Evolutionary conservation across 2,329 filamentous ascomycete genomes (phyloP).

Genomic region (Colletotrichum somersetense): DNA sequence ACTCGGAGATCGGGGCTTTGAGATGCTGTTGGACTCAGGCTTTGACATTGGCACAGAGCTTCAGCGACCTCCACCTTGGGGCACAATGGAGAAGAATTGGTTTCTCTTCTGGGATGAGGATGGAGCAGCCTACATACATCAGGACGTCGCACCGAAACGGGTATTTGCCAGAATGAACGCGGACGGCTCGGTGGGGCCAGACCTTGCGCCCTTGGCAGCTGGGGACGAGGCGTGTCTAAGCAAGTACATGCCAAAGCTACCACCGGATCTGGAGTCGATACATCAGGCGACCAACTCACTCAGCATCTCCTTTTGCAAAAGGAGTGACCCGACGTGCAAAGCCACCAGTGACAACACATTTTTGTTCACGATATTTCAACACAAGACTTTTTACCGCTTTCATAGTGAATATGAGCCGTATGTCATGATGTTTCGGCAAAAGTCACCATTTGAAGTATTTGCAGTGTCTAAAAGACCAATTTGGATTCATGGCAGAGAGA

Average conservation of each 20-base stretch:
- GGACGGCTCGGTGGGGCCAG: constrained; percentile 61
- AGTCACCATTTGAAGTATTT: constrained; percentile 63
- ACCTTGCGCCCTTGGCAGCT: constrained; percentile 57
- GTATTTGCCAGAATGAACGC: constrained; percentile 60
- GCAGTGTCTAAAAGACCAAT: constrained; percentile 63
- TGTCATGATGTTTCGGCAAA: constrained; percentile 62
- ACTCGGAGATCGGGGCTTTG: constrained; percentile 59
- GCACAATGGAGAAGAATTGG: constrained; percentile 70
- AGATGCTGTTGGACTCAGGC: constrained; percentile 44
- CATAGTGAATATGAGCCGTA: constrained; percentile 69
- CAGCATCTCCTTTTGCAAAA: constrained; percentile 65
- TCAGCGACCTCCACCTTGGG: constrained; percentile 60
- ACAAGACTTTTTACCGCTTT: constrained; percentile 62
- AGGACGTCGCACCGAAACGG: constrained; percentile 64
- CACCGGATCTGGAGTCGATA: constrained; percentile 57
- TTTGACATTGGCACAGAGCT: constrained; percentile 64
- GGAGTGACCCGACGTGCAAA: constrained; percentile 58
- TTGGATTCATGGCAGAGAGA: constrained; percentile 66
- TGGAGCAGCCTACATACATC: constrained; percentile 63
- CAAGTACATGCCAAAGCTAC: constrained; percentile 58
- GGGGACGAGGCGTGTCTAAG: constrained; percentile 61
- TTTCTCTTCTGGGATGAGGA: constrained; percentile 70
- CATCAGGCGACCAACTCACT: constrained; percentile 73
- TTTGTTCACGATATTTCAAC: constrained; percentile 66
- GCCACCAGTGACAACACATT: constrained; percentile 63